Base-by-base conservation (phyloP, 2,329 filamentous ascomycete genomes). In the Pestalotiopsis sp. region DNA sequence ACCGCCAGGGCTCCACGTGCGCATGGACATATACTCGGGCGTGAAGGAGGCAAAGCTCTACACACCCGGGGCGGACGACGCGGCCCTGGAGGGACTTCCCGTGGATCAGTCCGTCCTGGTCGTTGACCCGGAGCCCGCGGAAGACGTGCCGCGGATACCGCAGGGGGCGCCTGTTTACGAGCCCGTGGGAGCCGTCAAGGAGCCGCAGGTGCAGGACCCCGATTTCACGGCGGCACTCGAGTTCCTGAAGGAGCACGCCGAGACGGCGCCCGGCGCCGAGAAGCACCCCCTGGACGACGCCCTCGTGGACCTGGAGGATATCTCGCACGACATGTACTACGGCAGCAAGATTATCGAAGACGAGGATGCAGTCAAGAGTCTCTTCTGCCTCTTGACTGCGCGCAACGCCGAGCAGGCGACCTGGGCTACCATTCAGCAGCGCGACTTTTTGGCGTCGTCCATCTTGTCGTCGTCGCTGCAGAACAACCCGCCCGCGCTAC, bases 301-400 rank as follows among this genome's bases (percentile, higher is more conserved):
- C 0, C 81, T 92, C 7, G 83, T 86, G 40, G 82, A 82, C 40
- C 83, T 92, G n/a, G 82, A 86, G 69, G 89, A 92, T 6, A 79
- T 91, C 35, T 86, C 89, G 0, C 89, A 92, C 76, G 90, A 91
- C 76, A 88, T 91, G 70, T 92, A 91, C 80, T 92, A 91, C 76
- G 90, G 90, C 10, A 80, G 89, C 20, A 87, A 90, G 75, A 84
- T 91, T 68, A 82, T 85, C 24, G 85, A 88, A 74, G 85, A 90
- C 70, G 73, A 80, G 2, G 82, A 84, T 2, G 84, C 85, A 1
- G 71, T 90, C 65, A 83, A 82, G 70, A 78, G 83, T n/a, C 82
- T 91, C 1, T 78, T 91, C 68, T 89, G 88, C 73, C 79, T 89
- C 48, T 84, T 89, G 77, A 78, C 77, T 35, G 70, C 72, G n/a